Percentiles rank a stretch among this genome's conserved stretches.
phyloP scores from a whole-genome alignment of 1,284 basidiomycete species.

The Pisolithus thermaeus region DNA sequence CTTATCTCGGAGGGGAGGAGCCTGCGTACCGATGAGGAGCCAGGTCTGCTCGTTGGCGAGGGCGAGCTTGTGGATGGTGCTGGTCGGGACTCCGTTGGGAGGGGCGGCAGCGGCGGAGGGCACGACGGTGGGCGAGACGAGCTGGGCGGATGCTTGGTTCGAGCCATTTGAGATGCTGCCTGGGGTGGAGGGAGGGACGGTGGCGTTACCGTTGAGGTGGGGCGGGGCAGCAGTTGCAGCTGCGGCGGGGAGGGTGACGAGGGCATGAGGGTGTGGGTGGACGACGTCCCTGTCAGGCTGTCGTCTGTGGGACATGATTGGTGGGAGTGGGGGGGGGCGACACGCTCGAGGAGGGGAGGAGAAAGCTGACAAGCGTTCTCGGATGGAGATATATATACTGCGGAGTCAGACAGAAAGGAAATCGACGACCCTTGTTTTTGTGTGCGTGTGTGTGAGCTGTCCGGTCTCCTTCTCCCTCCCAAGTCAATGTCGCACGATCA shows the following conservation, averaged over 20 bases:
- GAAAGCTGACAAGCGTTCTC: constrained; percentile 39
- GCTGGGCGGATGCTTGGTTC: constrained; percentile 25
- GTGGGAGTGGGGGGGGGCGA: constrained; percentile 15
- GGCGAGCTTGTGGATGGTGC: constrained; percentile 66
- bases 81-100: constrained; percentile 39
- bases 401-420: constrained; percentile 36
- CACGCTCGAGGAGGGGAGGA: constrained; percentile 23
- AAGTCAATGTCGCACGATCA: constrained; percentile 43
- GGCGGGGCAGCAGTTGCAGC: constrained; percentile 28
- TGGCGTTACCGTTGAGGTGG: constrained; percentile 48
- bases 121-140: constrained; percentile 47
- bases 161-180: constrained; percentile 33
- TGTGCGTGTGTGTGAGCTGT: not conserved
- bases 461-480: constrained; percentile 14
- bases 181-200: constrained; percentile 33
- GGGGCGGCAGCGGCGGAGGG: constrained; percentile 31
- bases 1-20: constrained; percentile 3
- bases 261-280: constrained; percentile 46
- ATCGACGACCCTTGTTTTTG: constrained; percentile 28
- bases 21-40: constrained; percentile 75
- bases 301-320: constrained; percentile 56
- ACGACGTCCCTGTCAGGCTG: constrained; percentile 57
- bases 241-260: constrained; percentile 32
- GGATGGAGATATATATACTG: constrained; percentile 52
- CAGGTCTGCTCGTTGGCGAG: constrained; percentile 89